Evolutionary conservation across 768 basidiomycete species (phyloP), one percentile per base, ranked within the genome.

Genomic region (Mycena polygramma): DNA sequence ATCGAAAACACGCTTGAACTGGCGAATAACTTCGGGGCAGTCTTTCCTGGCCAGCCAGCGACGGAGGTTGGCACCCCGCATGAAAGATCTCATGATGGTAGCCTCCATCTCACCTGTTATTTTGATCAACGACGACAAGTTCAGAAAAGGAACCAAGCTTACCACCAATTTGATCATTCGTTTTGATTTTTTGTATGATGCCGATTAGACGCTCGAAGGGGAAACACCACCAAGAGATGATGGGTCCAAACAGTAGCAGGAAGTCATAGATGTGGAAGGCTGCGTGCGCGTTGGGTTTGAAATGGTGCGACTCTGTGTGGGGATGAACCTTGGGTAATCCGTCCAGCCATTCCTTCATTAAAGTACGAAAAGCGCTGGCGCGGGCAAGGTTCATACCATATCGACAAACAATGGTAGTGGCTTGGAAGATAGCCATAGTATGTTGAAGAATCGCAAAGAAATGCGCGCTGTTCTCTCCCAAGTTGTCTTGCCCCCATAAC

Each of bases 161-260:
- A 66, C 73, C 55, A 65, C 83, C 80, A 63, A 74, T 62, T 15
- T 78, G 75, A 52, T 79, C 63, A 67, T 84, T 85, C 1, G 63
- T 78, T 2, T 77, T 73, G 17, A 83, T 72, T 3, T 72, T 67
- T 60, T 85, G 81, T 0, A 85, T 58, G 14, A 71, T 66, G 7
- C 84, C 81, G 36, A 84, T 84, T 5, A 83, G 62, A 0, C 73
- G 70, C 66, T 85, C 81, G 64, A 83, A 83, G 0, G 81, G 81
- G 66, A 83, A 84, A 20, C 70, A 75, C 81, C 80, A 84, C 85
- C 83, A 85, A 1, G 78, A 79, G 1, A 69, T 74, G 1, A 81
- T 69, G 6, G 82, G 82, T 0, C 84, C 81, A 66, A 83, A 84
- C 1, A 79, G 71, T 0, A 74, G 19, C 0, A 83, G 69, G 57